Conservation (phyloP, 2,329 filamentous ascomycete species). For the Penicillium sp. region DNA sequence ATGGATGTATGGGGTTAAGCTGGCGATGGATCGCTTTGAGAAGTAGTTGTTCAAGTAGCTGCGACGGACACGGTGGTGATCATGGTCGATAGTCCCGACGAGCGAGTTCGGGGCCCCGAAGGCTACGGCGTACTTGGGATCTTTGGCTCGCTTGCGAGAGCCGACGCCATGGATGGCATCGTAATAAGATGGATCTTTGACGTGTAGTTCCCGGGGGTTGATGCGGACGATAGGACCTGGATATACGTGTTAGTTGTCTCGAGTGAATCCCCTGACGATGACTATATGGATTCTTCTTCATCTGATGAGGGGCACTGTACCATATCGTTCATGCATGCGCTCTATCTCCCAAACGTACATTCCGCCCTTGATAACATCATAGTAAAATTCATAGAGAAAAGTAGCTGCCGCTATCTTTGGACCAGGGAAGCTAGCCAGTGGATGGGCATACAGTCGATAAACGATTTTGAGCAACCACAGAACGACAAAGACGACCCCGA, state of each 20-base stretch:
- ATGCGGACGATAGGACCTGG: constrained; percentile 42
- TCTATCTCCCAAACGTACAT: constrained; percentile 32
- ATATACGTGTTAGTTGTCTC: neutral
- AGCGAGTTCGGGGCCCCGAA: constrained; percentile 24
- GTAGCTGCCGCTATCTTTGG: constrained; percentile 36
- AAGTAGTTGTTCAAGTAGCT: constrained; percentile 49
- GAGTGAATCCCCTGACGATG: neutral
- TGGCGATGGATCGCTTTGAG: constrained; percentile 42
- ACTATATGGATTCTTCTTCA: neutral
- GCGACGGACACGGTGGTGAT: constrained; percentile 47
- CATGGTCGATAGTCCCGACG: constrained; percentile 41
- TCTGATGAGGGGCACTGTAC: constrained; percentile 15
- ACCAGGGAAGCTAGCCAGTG: constrained; percentile 35
- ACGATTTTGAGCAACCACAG: constrained; percentile 7
- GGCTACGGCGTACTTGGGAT: constrained; percentile 20
- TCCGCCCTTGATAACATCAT: constrained; percentile 34
- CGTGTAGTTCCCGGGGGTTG: constrained; percentile 41
- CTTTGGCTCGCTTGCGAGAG: constrained; percentile 24
- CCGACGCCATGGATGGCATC: constrained; percentile 35
- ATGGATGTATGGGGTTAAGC: constrained; percentile 42
- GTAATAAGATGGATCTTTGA: constrained; percentile 39
- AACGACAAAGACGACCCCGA: neutral
- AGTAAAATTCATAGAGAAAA: constrained; percentile 37
- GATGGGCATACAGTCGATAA: constrained; percentile 29
- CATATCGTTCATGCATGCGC: constrained; percentile 40